Conservation (phyloP, 306 rosid genomes). For the Hippophae tibetana region DNA sequence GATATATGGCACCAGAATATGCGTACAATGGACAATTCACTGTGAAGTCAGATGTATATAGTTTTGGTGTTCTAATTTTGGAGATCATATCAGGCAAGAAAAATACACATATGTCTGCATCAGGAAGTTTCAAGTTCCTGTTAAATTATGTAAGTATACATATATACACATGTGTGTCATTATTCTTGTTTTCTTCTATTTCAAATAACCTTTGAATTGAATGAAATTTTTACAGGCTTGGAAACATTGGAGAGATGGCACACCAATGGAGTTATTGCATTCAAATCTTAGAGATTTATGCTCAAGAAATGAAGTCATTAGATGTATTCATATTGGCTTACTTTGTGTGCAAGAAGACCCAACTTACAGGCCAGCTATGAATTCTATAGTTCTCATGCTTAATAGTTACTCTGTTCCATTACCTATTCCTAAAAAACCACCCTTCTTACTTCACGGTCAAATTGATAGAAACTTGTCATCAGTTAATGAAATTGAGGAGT, state of each 20-base stretch:
- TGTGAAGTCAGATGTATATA: background rate
- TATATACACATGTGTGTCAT: too few relatives aligned
- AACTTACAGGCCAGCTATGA: constrained; percentile 17
- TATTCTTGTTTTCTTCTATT: too few relatives aligned
- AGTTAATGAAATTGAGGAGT: too few relatives aligned
- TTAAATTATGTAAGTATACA: too few relatives aligned
- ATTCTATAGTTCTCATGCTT: constrained; percentile 3
- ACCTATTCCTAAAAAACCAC: background rate
- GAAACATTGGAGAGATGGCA: constrained; percentile 17
- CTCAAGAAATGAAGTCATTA: constrained; percentile 8
- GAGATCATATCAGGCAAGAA: too few relatives aligned
- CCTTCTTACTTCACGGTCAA: background rate
- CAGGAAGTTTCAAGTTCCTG: too few relatives aligned
- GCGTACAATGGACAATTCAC: background rate
- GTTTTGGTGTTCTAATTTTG: constrained; percentile 12
- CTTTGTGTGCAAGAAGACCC: constrained; percentile 22
- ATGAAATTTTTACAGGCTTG: constrained; percentile 10
- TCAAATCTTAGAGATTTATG: background rate
- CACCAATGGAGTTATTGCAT: constrained; percentile 5
- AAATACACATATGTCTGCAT: too few relatives aligned
- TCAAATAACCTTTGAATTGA: too few relatives aligned
- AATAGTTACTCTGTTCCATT: constrained; percentile 10
- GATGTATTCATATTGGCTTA: constrained; percentile 24
- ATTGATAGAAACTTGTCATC: background rate
- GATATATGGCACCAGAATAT: background rate